These are phyloP conservation scores for Barnettozyma populi DNA, from an alignment of 805 yeast species.

Conservation along the genomic window DNA sequence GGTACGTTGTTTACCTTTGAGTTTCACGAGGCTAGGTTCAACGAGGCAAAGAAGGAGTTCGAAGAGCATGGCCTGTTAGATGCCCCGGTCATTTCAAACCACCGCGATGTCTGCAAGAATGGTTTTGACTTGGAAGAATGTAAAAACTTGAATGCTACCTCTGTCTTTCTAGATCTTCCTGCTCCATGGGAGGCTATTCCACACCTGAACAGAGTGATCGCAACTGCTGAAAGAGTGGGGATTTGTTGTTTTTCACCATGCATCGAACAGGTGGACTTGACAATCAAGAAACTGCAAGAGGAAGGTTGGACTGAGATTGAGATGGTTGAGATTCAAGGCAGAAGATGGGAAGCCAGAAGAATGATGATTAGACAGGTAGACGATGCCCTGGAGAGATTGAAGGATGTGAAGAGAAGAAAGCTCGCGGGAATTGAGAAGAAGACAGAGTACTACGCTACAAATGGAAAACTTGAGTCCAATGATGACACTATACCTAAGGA, in stretches of 20 bases:
- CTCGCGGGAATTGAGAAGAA: constrained; percentile 58
- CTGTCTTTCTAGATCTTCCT: constrained; percentile 86
- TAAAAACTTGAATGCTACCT: constrained; percentile 51
- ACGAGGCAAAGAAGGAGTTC: constrained; percentile 77
- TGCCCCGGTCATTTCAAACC: constrained; percentile 56
- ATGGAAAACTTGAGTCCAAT: constrained; percentile 20
- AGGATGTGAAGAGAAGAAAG: constrained; percentile 73
- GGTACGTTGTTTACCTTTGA: constrained; percentile 83
- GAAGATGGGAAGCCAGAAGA: constrained; percentile 84
- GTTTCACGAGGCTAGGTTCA: constrained; percentile 79
- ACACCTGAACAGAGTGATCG: constrained; percentile 52
- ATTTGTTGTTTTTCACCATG: constrained; percentile 97
- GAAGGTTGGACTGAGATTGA: constrained; percentile 84
- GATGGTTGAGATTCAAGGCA: constrained; percentile 86
- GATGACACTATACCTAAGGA: constrained; percentile 17
- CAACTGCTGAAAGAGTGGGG: constrained; percentile 48
- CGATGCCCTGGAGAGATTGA: constrained; percentile 74
- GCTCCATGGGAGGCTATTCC: constrained; percentile 96
- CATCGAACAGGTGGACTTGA: constrained; percentile 90
- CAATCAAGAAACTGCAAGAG: constrained; percentile 66
- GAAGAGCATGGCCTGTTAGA: constrained; percentile 60
- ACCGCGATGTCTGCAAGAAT: constrained; percentile 85
- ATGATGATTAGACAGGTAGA: constrained; percentile 77
- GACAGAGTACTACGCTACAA: constrained; percentile 27
- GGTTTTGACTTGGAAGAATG: constrained; percentile 62